Conservation (phyloP, 768 basidiomycete species). For the Mycena alexandri region DNA sequence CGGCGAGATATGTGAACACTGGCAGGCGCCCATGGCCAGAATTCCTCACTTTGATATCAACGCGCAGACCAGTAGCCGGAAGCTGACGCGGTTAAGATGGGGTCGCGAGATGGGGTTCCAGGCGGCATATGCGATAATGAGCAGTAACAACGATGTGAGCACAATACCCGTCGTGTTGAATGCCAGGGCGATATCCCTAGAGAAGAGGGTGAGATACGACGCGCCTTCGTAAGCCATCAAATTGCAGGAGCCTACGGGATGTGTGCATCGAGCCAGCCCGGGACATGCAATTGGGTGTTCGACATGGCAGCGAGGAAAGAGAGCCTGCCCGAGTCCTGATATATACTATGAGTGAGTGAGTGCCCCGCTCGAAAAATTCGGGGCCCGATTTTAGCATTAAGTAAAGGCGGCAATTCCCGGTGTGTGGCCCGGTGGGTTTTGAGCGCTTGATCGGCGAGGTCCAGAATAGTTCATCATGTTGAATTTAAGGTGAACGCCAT, state of each 20-base stretch:
- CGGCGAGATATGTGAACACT: slow-evolving; percentile 7
- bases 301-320: background rate
- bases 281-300: slow-evolving; percentile 5
- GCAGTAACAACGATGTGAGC: slow-evolving; percentile 11
- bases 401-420: too few relatives aligned
- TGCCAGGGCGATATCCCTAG: slow-evolving; percentile 9
- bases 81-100: slow-evolving; percentile 16
- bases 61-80: slow-evolving; percentile 13
- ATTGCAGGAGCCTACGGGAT: background rate
- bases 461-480: too few relatives aligned
- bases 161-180: slow-evolving; percentile 9
- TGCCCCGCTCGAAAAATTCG: too few relatives aligned
- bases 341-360: too few relatives aligned
- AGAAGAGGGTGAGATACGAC: slow-evolving; percentile 5
- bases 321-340: too few relatives aligned
- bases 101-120: slow-evolving; percentile 14
- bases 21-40: too few relatives aligned
- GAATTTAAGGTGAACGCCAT: too few relatives aligned
- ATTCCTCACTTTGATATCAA: slow-evolving; percentile 22
- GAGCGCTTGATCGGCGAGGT: too few relatives aligned
- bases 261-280: background rate
- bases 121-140: slow-evolving; percentile 4
- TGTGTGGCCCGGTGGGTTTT: too few relatives aligned
- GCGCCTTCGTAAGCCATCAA: background rate
- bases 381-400: too few relatives aligned